Evolutionary conservation across 352 stramenopile genomes (phyloP), one percentile per base, ranked within the genome.

Genomic region (Phytophthora fragariae): DNA sequence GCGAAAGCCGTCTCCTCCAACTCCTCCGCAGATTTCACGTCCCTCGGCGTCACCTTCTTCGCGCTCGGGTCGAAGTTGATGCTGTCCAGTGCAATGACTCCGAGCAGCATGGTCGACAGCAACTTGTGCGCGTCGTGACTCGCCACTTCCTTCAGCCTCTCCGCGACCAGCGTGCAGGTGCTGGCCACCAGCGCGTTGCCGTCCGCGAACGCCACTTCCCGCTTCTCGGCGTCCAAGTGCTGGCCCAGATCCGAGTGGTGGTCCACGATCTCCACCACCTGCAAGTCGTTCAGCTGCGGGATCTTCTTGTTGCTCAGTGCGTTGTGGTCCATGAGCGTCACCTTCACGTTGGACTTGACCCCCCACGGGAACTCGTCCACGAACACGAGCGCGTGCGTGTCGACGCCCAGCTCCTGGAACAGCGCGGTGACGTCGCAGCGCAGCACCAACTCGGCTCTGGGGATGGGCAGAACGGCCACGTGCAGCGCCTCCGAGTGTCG

Each of bases 261-360:
- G 61, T 96, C 89, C 49, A 94, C 50, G 68, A 96, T 94, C 75
- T 92, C 87, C 46, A 88, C 79, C 31, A 93, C 70, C 12, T 87
- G 57, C 37, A 76, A 56, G 35, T 66, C 50, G 4, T 62, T 27
- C 10, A 60, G 59, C 4, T 59, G 10, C 3, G 71, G 63, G 35
- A 91, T 80, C 65, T 77, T 80, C 81, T 89, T 92, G 62, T 82
- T 89, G 62, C 68, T 91, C 39, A 92, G 65, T 27, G 83, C 81
- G 62, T 95, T 94, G 70, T 95, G 89, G 75, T 95, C 89, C 61
- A 93, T 72, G 1, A 94, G 74, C 60, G 86, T 92, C 8, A 90
- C 47, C 2, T 59, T 70, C 44, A 94, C 61, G 19, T 33, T 68
- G 19, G 63, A 56, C 6, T 70, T 31, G 19, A 83, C 63, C 1